phyloP scores from a whole-genome alignment of 192 early-diverging fungal genomes.

The Coemansia sp. region DNA sequence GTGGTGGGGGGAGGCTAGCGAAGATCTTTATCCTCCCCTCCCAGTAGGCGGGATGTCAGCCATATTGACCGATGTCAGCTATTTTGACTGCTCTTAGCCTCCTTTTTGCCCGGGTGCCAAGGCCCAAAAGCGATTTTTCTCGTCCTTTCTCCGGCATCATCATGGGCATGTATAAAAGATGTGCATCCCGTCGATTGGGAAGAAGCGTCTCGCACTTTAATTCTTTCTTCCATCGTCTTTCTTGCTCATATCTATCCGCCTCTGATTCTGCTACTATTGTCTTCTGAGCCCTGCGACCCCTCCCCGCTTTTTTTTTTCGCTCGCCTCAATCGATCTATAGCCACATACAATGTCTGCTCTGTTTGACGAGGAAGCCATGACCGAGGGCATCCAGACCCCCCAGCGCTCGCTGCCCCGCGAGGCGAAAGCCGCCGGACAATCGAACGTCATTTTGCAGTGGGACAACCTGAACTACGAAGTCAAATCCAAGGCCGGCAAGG shows the following conservation, averaged over 20 bases:
- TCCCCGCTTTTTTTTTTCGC: neutral
- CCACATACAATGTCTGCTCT: conserved; percentile 23
- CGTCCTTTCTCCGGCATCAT: neutral
- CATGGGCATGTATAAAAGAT: neutral
- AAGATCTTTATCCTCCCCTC: neutral
- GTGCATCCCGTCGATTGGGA: too few species aligned
- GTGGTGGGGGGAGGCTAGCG: neutral
- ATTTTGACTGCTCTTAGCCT: neutral
- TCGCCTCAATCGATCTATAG: neutral
- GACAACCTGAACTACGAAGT: conserved; percentile 44
- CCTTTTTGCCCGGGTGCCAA: neutral
- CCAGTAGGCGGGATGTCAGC: neutral
- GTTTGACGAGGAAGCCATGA: conserved; percentile 40
- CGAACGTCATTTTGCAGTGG: conserved; percentile 45
- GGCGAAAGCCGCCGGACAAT: neutral
- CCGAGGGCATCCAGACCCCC: conserved; percentile 22
- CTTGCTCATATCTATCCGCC: neutral
- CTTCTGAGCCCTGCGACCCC: too few species aligned
- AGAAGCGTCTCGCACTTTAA: neutral
- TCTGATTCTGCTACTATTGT: neutral
- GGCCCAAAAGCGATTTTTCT: neutral
- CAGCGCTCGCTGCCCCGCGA: neutral
- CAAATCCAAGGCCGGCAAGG: conserved; percentile 28
- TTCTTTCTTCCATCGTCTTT: neutral
- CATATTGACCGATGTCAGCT: neutral